These are phyloP conservation scores for Calocera viscosa DNA, from an alignment of 768 basidiomycete species.

Conservation along the genomic window DNA sequence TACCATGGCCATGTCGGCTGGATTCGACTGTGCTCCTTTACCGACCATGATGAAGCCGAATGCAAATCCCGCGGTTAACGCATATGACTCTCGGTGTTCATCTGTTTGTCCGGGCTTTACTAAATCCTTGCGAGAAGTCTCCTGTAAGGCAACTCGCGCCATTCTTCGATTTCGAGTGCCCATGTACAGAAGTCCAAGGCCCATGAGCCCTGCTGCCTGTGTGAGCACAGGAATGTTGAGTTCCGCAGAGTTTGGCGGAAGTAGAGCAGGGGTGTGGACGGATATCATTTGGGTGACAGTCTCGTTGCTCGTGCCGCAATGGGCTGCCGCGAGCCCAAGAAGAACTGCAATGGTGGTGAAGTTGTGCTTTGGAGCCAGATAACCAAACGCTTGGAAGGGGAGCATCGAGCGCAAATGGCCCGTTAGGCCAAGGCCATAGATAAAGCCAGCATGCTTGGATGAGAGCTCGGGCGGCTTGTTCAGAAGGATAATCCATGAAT, in stretches of 20 bases:
- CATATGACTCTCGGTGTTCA: slow-evolving; percentile 86
- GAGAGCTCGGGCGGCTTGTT: slow-evolving; percentile 85
- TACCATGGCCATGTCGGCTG: slow-evolving; percentile 61
- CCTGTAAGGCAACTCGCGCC: slow-evolving; percentile 81
- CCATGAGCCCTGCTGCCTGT: slow-evolving; percentile 76
- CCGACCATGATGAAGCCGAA: slow-evolving; percentile 97
- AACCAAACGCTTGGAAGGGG: slow-evolving; percentile 91
- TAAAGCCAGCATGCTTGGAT: slow-evolving; percentile 90
- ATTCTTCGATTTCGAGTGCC: slow-evolving; percentile 79
- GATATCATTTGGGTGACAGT: slow-evolving; percentile 85
- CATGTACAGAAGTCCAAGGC: slow-evolving; percentile 79
- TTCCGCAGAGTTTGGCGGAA: slow-evolving; percentile 75
- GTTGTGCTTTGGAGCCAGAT: slow-evolving; percentile 92
- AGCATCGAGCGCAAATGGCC: slow-evolving; percentile 83
- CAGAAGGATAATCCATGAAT: slow-evolving; percentile 85
- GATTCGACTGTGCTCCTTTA: slow-evolving; percentile 55
- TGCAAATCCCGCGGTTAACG: slow-evolving; percentile 72
- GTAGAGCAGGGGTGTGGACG: slow-evolving; percentile 83
- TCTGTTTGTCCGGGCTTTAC: slow-evolving; percentile 72
- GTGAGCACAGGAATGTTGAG: slow-evolving; percentile 83
- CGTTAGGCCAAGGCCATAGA: slow-evolving; percentile 81
- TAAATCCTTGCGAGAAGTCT: slow-evolving; percentile 67
- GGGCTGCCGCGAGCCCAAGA: slow-evolving; percentile 84
- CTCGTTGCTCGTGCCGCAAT: slow-evolving; percentile 69
- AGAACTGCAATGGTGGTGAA: slow-evolving; percentile 87